Evolutionary conservation across 2,329 filamentous ascomycete genomes (phyloP).

Genomic region (Hymenoscyphus fructigenus): DNA sequence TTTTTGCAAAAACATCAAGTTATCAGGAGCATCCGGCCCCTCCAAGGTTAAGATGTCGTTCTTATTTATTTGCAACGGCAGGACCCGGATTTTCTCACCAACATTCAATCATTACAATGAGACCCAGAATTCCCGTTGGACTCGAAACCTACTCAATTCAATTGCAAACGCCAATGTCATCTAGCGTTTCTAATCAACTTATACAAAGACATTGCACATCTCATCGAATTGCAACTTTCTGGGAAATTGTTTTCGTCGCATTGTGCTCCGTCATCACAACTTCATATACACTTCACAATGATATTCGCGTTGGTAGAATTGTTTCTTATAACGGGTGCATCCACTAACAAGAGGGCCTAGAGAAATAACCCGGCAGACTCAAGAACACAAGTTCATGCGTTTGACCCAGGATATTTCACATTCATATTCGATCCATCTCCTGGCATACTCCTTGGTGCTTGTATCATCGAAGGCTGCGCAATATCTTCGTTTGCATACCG

Average conservation of each 20-base stretch:
- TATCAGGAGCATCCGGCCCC: background rate
- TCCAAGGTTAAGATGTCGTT: background rate
- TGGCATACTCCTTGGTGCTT: slow-evolving; percentile 37
- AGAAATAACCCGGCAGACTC: background rate
- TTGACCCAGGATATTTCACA: slow-evolving; percentile 19
- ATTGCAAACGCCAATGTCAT: background rate
- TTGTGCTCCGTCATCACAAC: slow-evolving; percentile 27
- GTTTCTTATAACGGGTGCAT: background rate
- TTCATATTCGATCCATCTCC: slow-evolving; percentile 37
- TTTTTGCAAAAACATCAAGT: too few species aligned
- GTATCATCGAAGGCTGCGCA: slow-evolving; percentile 39
- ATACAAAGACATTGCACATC: slow-evolving; percentile 14
- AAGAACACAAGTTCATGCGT: slow-evolving; percentile 3
- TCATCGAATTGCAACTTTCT: slow-evolving; percentile 23
- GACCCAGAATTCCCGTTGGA: background rate
- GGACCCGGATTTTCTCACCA: background rate
- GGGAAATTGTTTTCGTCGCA: slow-evolving; percentile 26
- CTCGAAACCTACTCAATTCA: background rate
- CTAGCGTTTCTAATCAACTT: background rate
- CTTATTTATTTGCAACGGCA: background rate
- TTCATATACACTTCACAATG: slow-evolving; percentile 32
- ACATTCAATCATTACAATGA: background rate
- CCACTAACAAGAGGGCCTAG: slow-evolving; percentile 13
- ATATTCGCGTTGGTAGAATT: slow-evolving; percentile 20
- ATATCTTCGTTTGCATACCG: slow-evolving; percentile 41